A percentile compares a stretch with the other conserved stretches of the same genome.
phyloP scores from a whole-genome alignment of 2,329 filamentous ascomycete genomes.

The Penicillium vulpinum region DNA sequence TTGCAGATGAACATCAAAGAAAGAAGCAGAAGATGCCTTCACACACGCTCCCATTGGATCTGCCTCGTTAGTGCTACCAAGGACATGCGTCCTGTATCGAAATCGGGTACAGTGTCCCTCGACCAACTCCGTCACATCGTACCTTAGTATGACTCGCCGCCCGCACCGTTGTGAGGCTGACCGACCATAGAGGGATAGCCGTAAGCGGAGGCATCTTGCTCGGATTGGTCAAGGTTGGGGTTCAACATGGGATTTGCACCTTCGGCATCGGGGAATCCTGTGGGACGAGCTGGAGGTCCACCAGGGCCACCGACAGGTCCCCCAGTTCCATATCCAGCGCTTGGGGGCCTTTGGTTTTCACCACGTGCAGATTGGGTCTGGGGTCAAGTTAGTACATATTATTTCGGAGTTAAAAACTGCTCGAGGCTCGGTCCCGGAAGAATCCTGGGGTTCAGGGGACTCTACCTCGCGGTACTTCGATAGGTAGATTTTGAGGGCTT shows the following conservation, averaged over 20 bases:
- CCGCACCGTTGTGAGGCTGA: slow-evolving; percentile 50
- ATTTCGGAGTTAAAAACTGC: slow-evolving; percentile 8
- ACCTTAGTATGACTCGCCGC: slow-evolving; percentile 45
- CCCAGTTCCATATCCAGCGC: slow-evolving; percentile 48
- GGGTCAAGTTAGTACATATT: slow-evolving; percentile 50
- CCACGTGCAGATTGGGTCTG: slow-evolving; percentile 79
- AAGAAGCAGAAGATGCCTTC: slow-evolving; percentile 7
- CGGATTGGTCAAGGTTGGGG: slow-evolving; percentile 45
- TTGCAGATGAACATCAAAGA: slow-evolving; percentile 1
- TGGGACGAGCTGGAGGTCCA: slow-evolving; percentile 29
- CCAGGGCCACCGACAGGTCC: slow-evolving; percentile 37
- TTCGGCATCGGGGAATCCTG: slow-evolving; percentile 43
- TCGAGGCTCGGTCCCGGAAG: background rate
- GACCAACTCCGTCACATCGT: background rate
- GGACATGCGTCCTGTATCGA: background rate
- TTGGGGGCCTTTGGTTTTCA: slow-evolving; percentile 60
- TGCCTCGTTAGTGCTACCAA: background rate
- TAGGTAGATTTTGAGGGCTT: slow-evolving; percentile 96
- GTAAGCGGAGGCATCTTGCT: slow-evolving; percentile 47
- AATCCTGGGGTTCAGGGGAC: slow-evolving; percentile 22
- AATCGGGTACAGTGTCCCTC: background rate
- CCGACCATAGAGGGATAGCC: slow-evolving; percentile 50
- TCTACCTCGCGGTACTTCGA: slow-evolving; percentile 97
- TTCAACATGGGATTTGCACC: slow-evolving; percentile 48
- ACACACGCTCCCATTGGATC: background rate